Base-by-base conservation (phyloP, 805 yeast species). In the Lipomyces sp. region DNA sequence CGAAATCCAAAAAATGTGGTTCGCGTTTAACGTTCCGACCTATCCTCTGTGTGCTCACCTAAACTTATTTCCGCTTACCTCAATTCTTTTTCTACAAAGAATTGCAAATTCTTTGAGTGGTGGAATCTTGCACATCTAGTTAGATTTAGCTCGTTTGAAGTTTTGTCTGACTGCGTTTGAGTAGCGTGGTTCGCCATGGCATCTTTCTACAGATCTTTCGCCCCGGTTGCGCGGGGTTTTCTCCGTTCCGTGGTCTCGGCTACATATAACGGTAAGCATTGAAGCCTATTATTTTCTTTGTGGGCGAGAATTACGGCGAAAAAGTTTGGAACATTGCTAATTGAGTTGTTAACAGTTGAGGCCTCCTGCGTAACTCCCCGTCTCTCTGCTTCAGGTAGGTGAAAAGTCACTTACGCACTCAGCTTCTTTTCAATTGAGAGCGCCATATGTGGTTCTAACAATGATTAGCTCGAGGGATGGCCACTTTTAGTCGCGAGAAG, bases 401-500 rank as follows among this genome's bases (percentile, higher is more conserved):
- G 48, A 15, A 42, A 3, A n/a, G 4, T 42, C 24, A 24, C 24
- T 42, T 42, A 3, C 32, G 18, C 53, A 5, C 24, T 29, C 24
- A 24, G 24, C 24, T 24, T 37, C n/a, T 32, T 32, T 8, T 35
- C 11, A 4, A 24, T n/a, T n/a, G 32, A 34, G 32, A n/a, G 32
- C 10, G 33, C 45, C 4, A 48, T 18, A n/a, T 13, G 48, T 15
- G 11, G 24, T 42, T n/a, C 35, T 24, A 33, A 57, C 18, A 29
- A 3, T 29, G 18, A 1, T 18, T 34, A 57, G 69, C 59, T n/a
- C 69, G 69, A 34, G 62, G 66, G 29, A 62, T 65, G 66, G 85
- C 89, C 59, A 85, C 94, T 59, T 95, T 94, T 79, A 90, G 90
- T 80, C 94, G 99, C 83, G 84, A 92, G 74, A 95, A 95, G 84